phyloP scores from a whole-genome alignment of 2,329 filamentous ascomycete species.

The Aureobasidium zeae region DNA sequence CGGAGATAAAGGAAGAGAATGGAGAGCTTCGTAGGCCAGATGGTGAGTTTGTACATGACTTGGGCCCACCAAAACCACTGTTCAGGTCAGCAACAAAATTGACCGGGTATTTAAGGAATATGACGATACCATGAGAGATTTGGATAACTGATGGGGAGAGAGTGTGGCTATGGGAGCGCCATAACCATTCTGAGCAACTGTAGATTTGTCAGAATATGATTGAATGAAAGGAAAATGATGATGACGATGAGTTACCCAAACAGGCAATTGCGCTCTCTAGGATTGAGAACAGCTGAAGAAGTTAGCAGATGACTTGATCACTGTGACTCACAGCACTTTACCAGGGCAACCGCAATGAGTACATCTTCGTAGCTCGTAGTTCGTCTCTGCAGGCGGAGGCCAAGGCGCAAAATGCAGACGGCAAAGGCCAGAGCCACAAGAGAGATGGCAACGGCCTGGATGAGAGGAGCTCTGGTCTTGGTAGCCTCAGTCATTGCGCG shows the following conservation, averaged over 20 bases:
- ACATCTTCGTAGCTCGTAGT: constrained; percentile 8
- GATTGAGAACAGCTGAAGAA: constrained; percentile 3
- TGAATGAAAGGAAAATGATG: not conserved
- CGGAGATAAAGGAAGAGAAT: constrained; percentile 15
- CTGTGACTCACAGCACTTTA: not conserved
- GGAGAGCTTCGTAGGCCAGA: constrained; percentile 14
- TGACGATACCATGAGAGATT: constrained; percentile 11
- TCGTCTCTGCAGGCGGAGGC: not conserved
- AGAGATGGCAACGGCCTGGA: constrained; percentile 3
- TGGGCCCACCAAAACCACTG: constrained; percentile 15
- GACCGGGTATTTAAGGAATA: too few species aligned
- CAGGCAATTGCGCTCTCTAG: constrained; percentile 6
- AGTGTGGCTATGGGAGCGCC: not conserved
- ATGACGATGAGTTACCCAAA: not conserved
- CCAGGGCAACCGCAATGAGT: constrained; percentile 8
- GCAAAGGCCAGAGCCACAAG: not conserved
- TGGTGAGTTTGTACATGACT: constrained; percentile 12
- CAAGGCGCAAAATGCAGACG: constrained; percentile 3
- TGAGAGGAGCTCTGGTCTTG: constrained; percentile 4
- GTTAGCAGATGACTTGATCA: not conserved
- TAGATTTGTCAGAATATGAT: not conserved
- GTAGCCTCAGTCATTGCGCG: not conserved
- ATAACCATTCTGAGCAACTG: constrained; percentile 6
- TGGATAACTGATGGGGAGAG: not conserved
- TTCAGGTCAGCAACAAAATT: not conserved